phyloP scores from a whole-genome alignment of 1,284 basidiomycete genomes.

The Irpex sp. region DNA sequence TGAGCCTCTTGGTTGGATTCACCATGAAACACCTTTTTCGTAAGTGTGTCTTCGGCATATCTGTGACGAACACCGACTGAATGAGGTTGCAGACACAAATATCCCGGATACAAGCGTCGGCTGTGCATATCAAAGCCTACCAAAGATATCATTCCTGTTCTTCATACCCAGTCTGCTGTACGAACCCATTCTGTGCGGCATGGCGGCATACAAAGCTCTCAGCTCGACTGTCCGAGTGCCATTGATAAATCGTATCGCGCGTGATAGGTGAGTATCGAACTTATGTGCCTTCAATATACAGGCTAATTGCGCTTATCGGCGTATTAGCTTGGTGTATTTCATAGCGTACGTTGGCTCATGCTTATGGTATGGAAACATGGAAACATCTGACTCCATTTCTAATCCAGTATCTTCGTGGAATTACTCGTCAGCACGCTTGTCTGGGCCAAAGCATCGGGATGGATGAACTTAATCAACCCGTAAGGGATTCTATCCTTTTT shows the following conservation, averaged over 20 bases:
- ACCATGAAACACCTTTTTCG: constrained; percentile 17
- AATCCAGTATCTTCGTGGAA: constrained; percentile 20
- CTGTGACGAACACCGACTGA: neutral
- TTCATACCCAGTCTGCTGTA: constrained; percentile 25
- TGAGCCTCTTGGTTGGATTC: constrained; percentile 20
- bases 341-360: constrained; percentile 10
- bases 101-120: constrained; percentile 24
- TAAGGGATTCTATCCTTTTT: constrained; percentile 8
- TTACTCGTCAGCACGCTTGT: constrained; percentile 21
- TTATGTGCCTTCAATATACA: neutral
- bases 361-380: too few species aligned
- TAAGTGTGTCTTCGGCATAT: neutral
- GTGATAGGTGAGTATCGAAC: constrained; percentile 15
- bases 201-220: constrained; percentile 23
- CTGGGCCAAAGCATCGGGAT: constrained; percentile 21
- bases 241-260: constrained; percentile 13
- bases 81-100: constrained; percentile 16
- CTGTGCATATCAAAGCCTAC: constrained; percentile 22
- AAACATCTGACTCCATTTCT: neutral
- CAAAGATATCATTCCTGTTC: constrained; percentile 21
- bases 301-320: neutral
- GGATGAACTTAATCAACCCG: constrained; percentile 27
- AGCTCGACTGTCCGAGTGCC: neutral
- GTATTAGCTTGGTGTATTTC: constrained; percentile 19
- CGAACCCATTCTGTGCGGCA: constrained; percentile 23